Base-by-base conservation (phyloP, 108 stramenopile genomes). In the Bacterosira constricta region DNA sequence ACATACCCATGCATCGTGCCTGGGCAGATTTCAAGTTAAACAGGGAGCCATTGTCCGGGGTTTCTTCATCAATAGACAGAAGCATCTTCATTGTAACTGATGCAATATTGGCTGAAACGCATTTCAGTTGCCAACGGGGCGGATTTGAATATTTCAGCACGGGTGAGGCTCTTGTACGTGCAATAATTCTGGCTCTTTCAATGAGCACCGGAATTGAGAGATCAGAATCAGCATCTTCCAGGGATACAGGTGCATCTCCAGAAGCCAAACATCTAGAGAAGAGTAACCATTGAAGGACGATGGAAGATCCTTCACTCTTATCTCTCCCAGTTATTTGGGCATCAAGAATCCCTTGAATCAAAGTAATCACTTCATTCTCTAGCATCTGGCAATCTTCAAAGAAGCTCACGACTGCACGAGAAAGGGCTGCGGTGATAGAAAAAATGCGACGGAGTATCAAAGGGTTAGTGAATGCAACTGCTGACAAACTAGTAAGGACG, bases 71-170 rank as follows among this genome's bases (percentile, higher is more conserved):
- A 7, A 69, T 52, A 8, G 21, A 29, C 44, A 78, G 36, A 25
- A 85, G 77, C 54, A 73, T 66, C 1, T 72, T 15, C 60, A 90
- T 36, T 1, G 81, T 71, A 5, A 88, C 46, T 10, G 56, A 75
- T 39, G 73, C 66, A 29, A 81, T 55, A 46, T 84, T 78, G 18
- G 77, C 69, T 15, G 83, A 85, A 30, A 83, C 12, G 29, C 58
- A 54, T 51, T 85, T 89, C 4, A 89, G 63, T 59, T 91, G 90
- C 90, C 90, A 91, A 12, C 86, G 76, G 15, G 81, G 66, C 10
- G 81, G 63, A 37, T 62, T 85, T 15, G 83, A 72, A 49, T 21
- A 42, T 2, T 73, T 66, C 31, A 86, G 66, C 10, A 83, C 50
- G 20, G 37, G 49, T n/a, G 54, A 58, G 4, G 85, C 80, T 44